Conservation (phyloP, 2,329 filamentous ascomycete genomes). For the Alternaria longipes region DNA sequence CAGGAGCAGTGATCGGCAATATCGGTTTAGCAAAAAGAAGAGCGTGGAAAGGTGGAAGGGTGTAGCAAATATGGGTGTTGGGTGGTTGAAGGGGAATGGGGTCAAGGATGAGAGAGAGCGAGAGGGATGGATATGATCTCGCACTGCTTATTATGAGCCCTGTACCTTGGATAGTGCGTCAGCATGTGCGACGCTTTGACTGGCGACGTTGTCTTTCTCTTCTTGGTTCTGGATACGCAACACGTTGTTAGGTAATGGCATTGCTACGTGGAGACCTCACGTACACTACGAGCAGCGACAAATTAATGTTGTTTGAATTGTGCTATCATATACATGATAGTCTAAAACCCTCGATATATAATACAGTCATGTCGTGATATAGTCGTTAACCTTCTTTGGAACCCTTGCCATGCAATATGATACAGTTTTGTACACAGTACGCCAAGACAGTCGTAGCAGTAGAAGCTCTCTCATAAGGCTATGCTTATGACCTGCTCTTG, state of each 20-base stretch:
- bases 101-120: conserved; percentile 40
- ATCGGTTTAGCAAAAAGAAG: conserved; percentile 44
- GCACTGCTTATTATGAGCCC: too few species aligned
- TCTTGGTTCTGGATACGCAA: neutral
- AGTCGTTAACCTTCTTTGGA: neutral
- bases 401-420: neutral
- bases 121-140: conserved; percentile 39
- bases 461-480: neutral
- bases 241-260: neutral
- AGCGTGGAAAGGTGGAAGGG: conserved; percentile 48
- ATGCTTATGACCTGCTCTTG: conserved; percentile 32
- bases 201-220: neutral
- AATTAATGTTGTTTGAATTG: neutral
- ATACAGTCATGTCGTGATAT: neutral
- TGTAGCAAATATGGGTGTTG: conserved; percentile 45
- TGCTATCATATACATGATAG: neutral
- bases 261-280: neutral
- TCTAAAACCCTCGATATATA: neutral
- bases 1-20: conserved; percentile 43
- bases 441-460: neutral
- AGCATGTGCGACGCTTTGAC: neutral
- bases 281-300: neutral
- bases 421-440: conserved; percentile 1
- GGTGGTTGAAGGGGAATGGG: conserved; percentile 45
- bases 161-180: neutral